phyloP scores from a whole-genome alignment of 306 rosid species.

The Hippophae gyantsensis region DNA sequence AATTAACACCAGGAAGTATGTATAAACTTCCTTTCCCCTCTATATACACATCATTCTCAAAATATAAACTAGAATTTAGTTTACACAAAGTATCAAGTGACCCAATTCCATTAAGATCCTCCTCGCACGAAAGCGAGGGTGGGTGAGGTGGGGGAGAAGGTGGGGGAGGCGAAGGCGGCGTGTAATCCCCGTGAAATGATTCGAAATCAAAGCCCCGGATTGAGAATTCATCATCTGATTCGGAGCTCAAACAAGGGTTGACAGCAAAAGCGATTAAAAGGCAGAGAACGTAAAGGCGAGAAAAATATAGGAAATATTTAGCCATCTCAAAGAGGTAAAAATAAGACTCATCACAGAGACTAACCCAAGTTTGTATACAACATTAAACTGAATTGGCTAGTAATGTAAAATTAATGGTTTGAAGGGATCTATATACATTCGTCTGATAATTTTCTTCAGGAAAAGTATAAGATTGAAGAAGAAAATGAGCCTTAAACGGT shows the following conservation, averaged over 20 bases:
- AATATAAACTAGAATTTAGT: slow-evolving; percentile 50
- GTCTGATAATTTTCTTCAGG: background rate
- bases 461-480: too few relatives aligned
- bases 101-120: slow-evolving; percentile 58
- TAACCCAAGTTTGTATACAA: background rate
- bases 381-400: background rate
- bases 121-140: slow-evolving; percentile 61
- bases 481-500: too few relatives aligned
- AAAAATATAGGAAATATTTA: slow-evolving; percentile 16
- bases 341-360: slow-evolving; percentile 30
- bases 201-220: slow-evolving; percentile 34
- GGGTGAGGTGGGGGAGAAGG: slow-evolving; percentile 74
- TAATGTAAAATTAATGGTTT: background rate
- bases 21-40: slow-evolving; percentile 73
- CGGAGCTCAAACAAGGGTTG: slow-evolving; percentile 16
- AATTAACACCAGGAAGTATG: slow-evolving; percentile 48
- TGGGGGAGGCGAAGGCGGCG: slow-evolving; percentile 85
- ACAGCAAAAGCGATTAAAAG: slow-evolving; percentile 17
- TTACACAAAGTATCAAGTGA: slow-evolving; percentile 56
- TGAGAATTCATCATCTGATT: slow-evolving; percentile 38
- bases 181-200: slow-evolving; percentile 50
- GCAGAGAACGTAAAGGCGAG: slow-evolving; percentile 11
- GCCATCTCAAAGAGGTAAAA: slow-evolving; percentile 49
- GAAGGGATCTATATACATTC: background rate
- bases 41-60: slow-evolving; percentile 51